Evolutionary conservation across 2,329 filamentous ascomycete genomes (phyloP).

Genomic region (Fusarium burgessii): DNA sequence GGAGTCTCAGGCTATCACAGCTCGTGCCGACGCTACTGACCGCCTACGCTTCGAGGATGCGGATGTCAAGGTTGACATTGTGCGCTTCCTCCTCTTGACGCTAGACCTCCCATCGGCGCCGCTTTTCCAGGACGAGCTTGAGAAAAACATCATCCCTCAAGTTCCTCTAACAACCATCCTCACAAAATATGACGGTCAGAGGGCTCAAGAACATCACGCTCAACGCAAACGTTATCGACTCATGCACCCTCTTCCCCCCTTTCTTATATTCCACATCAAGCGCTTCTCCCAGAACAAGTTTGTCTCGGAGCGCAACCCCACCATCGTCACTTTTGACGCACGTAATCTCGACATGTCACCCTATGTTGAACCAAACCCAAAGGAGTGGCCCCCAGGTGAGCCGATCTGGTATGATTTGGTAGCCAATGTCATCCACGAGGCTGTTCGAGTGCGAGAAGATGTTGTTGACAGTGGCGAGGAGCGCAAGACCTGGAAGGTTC

Average conservation of each 20-base stretch:
- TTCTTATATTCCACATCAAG: slow-evolving; percentile 94
- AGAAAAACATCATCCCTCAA: slow-evolving; percentile 96
- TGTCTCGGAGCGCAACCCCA: slow-evolving; percentile 94
- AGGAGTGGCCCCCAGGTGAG: slow-evolving; percentile 76
- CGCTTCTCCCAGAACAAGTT: slow-evolving; percentile 98
- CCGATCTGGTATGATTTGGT: slow-evolving; percentile 96
- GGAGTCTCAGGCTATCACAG: slow-evolving; percentile 93
- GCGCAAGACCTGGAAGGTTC: slow-evolving; percentile 91
- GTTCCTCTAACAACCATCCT: slow-evolving; percentile 86
- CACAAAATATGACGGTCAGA: slow-evolving; percentile 91
- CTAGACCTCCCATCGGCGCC: slow-evolving; percentile 92
- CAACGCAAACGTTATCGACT: slow-evolving; percentile 91
- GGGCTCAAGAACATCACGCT: slow-evolving; percentile 87
- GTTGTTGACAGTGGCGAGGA: slow-evolving; percentile 92
- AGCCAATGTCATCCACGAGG: slow-evolving; percentile 93
- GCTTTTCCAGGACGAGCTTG: slow-evolving; percentile 93
- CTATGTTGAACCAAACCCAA: slow-evolving; percentile 89
- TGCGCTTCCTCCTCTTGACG: slow-evolving; percentile 90
- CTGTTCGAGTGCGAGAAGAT: slow-evolving; percentile 80
- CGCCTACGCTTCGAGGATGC: slow-evolving; percentile 93
- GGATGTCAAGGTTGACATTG: slow-evolving; percentile 79
- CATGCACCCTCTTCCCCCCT: slow-evolving; percentile 90
- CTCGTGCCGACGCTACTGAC: slow-evolving; percentile 87
- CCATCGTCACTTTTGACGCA: slow-evolving; percentile 95
- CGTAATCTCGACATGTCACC: slow-evolving; percentile 85